Conservation (phyloP, 345 rosid genomes). For the Gossypium thurberi region DNA sequence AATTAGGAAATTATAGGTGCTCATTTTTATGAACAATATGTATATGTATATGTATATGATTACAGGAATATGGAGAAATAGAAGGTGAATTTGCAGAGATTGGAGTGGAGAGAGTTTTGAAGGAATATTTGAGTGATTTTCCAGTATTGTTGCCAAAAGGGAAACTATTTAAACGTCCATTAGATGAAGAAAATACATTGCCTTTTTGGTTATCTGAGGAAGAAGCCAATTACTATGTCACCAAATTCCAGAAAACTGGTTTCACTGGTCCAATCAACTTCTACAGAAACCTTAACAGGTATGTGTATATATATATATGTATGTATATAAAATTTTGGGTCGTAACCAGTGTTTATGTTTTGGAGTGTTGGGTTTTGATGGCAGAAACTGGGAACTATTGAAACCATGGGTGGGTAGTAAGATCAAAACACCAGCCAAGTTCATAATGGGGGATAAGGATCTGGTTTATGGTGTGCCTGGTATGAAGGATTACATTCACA, state of each 20-base stretch:
- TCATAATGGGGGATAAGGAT: conserved; percentile 9
- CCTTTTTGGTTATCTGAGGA: conserved; percentile 3
- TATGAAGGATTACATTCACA: neutral
- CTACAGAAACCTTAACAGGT: conserved; percentile 1
- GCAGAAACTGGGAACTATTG: neutral
- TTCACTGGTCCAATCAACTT: neutral
- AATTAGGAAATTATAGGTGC: too few relatives aligned
- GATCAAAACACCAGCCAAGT: conserved; percentile 8
- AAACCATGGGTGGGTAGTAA: conserved; percentile 13
- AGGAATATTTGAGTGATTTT: conserved; percentile 38
- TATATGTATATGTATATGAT: too few relatives aligned
- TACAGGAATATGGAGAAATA: conserved; percentile 8
- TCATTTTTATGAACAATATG: too few relatives aligned
- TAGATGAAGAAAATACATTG: neutral
- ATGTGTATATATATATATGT: neutral
- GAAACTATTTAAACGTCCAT: neutral
- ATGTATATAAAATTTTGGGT: neutral
- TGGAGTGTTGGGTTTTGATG: too few relatives aligned
- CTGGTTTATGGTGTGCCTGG: conserved; percentile 12
- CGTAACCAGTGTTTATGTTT: too few relatives aligned
- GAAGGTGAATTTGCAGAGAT: conserved; percentile 11
- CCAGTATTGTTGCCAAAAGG: neutral
- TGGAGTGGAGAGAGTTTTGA: conserved; percentile 29
- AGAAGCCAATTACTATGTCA: neutral
- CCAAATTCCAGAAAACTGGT: conserved; percentile 4